Evolutionary conservation across 2,329 filamentous ascomycete species (phyloP).

Genomic region (Ilyonectria robusta): DNA sequence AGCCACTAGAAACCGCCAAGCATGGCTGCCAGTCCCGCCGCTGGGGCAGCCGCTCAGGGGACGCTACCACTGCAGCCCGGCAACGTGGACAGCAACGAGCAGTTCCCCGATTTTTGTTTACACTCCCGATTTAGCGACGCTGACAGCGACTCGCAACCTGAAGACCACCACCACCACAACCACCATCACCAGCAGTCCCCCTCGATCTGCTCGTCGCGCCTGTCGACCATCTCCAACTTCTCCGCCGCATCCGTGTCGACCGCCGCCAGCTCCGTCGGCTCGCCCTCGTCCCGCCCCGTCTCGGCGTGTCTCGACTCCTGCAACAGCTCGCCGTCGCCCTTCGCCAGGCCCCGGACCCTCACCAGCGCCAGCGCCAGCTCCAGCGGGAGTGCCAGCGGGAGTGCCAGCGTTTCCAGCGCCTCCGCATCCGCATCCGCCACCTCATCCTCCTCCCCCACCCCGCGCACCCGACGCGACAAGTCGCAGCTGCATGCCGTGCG

Average conservation of each 20-base stretch:
- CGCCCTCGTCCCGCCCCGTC: slow-evolving; percentile 41
- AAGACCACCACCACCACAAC: slow-evolving; percentile 40
- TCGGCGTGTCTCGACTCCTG: slow-evolving; percentile 35
- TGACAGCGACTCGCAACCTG: slow-evolving; percentile 16
- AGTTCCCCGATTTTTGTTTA: slow-evolving; percentile 63
- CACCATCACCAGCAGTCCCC: slow-evolving; percentile 46
- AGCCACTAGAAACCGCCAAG: slow-evolving; percentile 33
- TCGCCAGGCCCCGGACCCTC: slow-evolving; percentile 40
- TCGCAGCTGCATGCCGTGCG: slow-evolving; percentile 66
- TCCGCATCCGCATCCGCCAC: slow-evolving; percentile 40
- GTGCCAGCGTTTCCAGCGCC: slow-evolving; percentile 7
- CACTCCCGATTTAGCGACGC: slow-evolving; percentile 39
- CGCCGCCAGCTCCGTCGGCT: slow-evolving; percentile 42
- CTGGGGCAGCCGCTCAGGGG: slow-evolving; percentile 44
- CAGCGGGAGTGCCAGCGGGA: slow-evolving; percentile 44
- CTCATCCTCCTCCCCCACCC: slow-evolving; percentile 47
- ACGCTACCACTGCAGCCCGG: slow-evolving; percentile 51
- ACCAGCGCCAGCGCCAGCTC: slow-evolving; percentile 41
- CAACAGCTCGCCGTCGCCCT: slow-evolving; percentile 31
- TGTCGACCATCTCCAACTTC: slow-evolving; percentile 46
- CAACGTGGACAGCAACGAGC: slow-evolving; percentile 54
- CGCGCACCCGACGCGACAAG: slow-evolving; percentile 61
- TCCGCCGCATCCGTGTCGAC: slow-evolving; percentile 33
- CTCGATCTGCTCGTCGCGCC: slow-evolving; percentile 43
- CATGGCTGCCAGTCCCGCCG: slow-evolving; percentile 38